Evolutionary conservation across 495 filamentous ascomycete species (phyloP).

Genomic region (Penicillium herquei): DNA sequence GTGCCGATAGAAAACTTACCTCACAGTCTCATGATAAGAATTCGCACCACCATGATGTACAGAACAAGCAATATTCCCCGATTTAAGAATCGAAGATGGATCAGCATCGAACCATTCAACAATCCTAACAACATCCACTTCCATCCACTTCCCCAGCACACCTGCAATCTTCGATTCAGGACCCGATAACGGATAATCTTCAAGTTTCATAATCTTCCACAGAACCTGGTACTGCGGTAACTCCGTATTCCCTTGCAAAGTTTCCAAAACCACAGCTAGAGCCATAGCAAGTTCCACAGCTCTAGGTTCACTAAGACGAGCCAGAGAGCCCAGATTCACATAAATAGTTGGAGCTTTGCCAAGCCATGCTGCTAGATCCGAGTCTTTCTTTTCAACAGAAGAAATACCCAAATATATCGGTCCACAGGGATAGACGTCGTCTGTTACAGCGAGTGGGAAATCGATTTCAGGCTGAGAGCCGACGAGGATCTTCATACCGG

Average conservation of each 20-base stretch:
- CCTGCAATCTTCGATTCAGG: not conserved
- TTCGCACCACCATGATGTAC: slow-evolving; percentile 4
- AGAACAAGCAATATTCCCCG: not conserved
- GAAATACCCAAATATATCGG: not conserved
- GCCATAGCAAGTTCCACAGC: not conserved
- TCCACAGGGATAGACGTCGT: slow-evolving; percentile 1
- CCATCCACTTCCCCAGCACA: not conserved
- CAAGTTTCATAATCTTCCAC: slow-evolving; percentile 3
- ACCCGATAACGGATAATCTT: not conserved
- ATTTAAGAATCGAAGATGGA: not conserved
- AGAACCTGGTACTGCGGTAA: not conserved
- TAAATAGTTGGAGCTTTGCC: not conserved
- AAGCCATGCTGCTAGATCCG: not conserved
- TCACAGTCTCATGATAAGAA: slow-evolving; percentile 1
- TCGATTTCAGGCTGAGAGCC: slow-evolving; percentile 1
- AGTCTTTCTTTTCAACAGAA: not conserved
- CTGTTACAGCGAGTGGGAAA: not conserved
- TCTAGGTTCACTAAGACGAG: not conserved
- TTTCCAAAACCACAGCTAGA: not conserved
- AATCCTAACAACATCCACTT: not conserved
- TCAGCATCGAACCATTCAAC: slow-evolving; percentile 2
- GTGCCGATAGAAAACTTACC: not conserved
- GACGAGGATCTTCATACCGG: not conserved
- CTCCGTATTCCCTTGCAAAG: not conserved
- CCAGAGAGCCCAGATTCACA: not conserved